Evolutionary conservation across 1,284 basidiomycete genomes (phyloP), one percentile per base, ranked within the genome.

Genomic region (Cryptococcus floricola): DNA sequence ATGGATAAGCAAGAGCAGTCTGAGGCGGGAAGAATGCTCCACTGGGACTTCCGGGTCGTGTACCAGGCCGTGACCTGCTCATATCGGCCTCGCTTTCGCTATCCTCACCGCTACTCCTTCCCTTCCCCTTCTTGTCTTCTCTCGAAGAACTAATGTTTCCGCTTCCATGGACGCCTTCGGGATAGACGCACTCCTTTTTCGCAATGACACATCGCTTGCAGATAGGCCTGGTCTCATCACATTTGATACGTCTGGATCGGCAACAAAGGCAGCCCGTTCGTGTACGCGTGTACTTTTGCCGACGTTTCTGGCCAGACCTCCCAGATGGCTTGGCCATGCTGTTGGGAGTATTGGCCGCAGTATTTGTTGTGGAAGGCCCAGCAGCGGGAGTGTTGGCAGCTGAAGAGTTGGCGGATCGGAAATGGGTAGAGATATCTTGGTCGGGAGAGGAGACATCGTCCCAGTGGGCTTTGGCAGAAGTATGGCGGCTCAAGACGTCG

Each of bases 211-310:
- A 76, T 37, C 69, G 60, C 41, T 69, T 65, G 54, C 74, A 76
- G 5, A 68, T 50, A 13, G 74, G 74, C 39, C 68, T 60, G 4
- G 62, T 69, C 48, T 75, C 74, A 56, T 74, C 74, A 49, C 74
- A 76, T 57, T 76, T 76, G 58, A 76, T 74, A 39, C 74, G 57
- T 45, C 74, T 65, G 0, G 66, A 55, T 12, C 74, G 59, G 62
- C 74, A 76, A 37, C 65, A 68, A 23, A 75, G 60, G 58, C 74
- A 76, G 0, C 74, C 74, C 2, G 73, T 74, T 43, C 71, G 62
- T 3, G 74, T 72, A 18, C 74, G 56, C 12, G 67, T 70, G 54
- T 75, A 76, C 54, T 76, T 76, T 42, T 71, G 70, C 27, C 69
- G 51, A 18, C 74, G 54, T 56, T 70, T 73, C 38, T 62, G 59